Percentiles rank a stretch among this genome's conserved stretches.
phyloP scores from a whole-genome alignment of 2,329 filamentous ascomycete species.

The Scortechinia acanthostroma region DNA sequence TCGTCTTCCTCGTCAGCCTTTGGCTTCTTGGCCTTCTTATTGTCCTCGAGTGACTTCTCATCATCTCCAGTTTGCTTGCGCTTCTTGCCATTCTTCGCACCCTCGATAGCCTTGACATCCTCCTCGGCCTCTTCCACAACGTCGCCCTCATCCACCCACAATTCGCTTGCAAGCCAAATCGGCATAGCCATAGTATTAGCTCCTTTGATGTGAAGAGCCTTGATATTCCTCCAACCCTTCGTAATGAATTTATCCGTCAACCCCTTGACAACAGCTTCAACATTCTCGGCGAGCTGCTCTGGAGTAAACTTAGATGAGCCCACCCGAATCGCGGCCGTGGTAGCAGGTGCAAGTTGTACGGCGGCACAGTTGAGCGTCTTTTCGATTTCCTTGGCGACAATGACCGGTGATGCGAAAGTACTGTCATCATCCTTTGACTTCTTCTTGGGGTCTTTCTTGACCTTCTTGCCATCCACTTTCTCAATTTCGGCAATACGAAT shows the following conservation, averaged over 20 bases:
- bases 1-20: conserved; percentile 7
- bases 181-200: conserved; percentile 55
- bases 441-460: conserved; percentile 39
- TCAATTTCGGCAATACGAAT: conserved; percentile 42
- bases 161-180: conserved; percentile 56
- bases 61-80: conserved; percentile 22
- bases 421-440: conserved; percentile 29
- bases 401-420: conserved; percentile 37
- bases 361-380: conserved; percentile 44
- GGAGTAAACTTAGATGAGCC: conserved; percentile 45
- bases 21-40: conserved; percentile 18
- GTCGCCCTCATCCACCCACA: conserved; percentile 52
- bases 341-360: conserved; percentile 49
- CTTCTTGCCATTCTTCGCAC: conserved; percentile 23
- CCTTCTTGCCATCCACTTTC: conserved; percentile 32
- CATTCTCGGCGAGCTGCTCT: conserved; percentile 47
- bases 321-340: conserved; percentile 50
- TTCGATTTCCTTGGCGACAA: conserved; percentile 53
- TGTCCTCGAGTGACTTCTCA: conserved; percentile 17
- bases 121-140: conserved; percentile 33
- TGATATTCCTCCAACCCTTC: conserved; percentile 55
- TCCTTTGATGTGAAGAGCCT: conserved; percentile 56
- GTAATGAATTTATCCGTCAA: conserved; percentile 50
- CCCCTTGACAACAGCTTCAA: conserved; percentile 43
- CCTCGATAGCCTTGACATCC: conserved; percentile 14